Percentiles rank a stretch among this genome's conserved stretches.
These are phyloP conservation scores for Craspedostauros australis DNA, from an alignment of 108 stramenopile species.

Conservation along the genomic window DNA sequence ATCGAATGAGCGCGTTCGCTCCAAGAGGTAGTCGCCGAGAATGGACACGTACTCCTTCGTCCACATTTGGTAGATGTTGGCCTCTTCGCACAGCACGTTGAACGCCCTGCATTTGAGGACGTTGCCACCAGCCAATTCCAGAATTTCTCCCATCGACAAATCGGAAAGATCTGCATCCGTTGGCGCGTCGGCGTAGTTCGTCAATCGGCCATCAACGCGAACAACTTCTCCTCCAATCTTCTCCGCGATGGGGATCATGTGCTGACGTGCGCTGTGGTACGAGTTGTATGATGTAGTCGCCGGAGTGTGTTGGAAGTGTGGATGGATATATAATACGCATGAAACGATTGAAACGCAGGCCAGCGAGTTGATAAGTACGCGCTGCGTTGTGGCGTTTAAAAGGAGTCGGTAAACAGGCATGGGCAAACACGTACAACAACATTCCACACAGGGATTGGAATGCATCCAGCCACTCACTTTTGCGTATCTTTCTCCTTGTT, in stretches of 20 bases:
- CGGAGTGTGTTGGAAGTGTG: not conserved
- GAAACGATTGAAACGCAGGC: not conserved
- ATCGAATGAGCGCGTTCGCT: slow-evolving; percentile 16
- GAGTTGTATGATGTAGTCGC: not conserved
- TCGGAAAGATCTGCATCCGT: slow-evolving; percentile 8
- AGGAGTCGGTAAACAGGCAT: too few species aligned
- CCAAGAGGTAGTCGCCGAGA: slow-evolving; percentile 60
- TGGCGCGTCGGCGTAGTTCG: slow-evolving; percentile 10
- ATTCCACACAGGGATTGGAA: too few species aligned
- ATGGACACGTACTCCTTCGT: slow-evolving; percentile 63
- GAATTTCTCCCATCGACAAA: slow-evolving; percentile 39
- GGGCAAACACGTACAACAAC: too few species aligned
- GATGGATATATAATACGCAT: not conserved
- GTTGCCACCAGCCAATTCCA: slow-evolving; percentile 44
- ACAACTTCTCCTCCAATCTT: slow-evolving; percentile 13
- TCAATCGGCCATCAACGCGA: not conserved
- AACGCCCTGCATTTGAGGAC: slow-evolving; percentile 49
- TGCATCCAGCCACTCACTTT: too few species aligned
- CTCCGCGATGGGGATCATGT: slow-evolving; percentile 7
- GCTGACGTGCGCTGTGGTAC: not conserved
- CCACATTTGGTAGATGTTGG: slow-evolving; percentile 74
- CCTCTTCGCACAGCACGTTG: slow-evolving; percentile 71
- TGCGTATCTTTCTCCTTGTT: slow-evolving; percentile 22
- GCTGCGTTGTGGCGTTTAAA: not conserved
- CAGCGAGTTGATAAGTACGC: not conserved